Conservation (phyloP, 1,139 yeast genomes). For the Diutina pseudorugosa region DNA sequence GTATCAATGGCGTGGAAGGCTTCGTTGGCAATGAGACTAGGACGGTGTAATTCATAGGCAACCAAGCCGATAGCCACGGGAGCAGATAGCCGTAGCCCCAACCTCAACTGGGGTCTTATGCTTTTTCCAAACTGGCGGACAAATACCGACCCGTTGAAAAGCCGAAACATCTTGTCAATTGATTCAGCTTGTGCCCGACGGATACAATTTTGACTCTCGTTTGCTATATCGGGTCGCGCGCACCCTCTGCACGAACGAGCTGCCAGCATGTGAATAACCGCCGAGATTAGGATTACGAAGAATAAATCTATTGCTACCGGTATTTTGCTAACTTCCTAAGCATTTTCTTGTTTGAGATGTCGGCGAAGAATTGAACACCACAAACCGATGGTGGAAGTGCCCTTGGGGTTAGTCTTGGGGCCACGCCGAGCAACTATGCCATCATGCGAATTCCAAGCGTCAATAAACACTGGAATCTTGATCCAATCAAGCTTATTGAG, state of each 20-base stretch:
- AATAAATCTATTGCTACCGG: too few species aligned
- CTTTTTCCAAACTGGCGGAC: neutral
- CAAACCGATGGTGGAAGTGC: conserved; percentile 39
- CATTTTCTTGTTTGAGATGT: conserved; percentile 13
- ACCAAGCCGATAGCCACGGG: neutral
- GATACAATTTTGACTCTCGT: neutral
- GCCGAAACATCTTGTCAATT: neutral
- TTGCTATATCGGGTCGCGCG: neutral
- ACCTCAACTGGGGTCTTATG: neutral
- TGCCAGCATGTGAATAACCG: neutral
- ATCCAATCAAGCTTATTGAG: conserved; percentile 51
- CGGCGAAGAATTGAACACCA: conserved; percentile 37
- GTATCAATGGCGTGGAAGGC: neutral
- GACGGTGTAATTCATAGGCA: neutral
- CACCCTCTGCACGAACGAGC: neutral
- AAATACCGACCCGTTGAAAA: neutral
- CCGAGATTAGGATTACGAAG: too few species aligned
- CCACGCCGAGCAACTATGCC: conserved; percentile 64
- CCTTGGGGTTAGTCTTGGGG: conserved; percentile 37
- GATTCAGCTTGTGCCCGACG: neutral
- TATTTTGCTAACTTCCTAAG: too few species aligned
- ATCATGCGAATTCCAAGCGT: conserved; percentile 61
- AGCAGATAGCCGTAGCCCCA: neutral
- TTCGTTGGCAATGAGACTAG: neutral
- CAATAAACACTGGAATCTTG: conserved; percentile 52